phyloP scores from a whole-genome alignment of 1,284 basidiomycete species.

The Cryptococcus hybrid region DNA sequence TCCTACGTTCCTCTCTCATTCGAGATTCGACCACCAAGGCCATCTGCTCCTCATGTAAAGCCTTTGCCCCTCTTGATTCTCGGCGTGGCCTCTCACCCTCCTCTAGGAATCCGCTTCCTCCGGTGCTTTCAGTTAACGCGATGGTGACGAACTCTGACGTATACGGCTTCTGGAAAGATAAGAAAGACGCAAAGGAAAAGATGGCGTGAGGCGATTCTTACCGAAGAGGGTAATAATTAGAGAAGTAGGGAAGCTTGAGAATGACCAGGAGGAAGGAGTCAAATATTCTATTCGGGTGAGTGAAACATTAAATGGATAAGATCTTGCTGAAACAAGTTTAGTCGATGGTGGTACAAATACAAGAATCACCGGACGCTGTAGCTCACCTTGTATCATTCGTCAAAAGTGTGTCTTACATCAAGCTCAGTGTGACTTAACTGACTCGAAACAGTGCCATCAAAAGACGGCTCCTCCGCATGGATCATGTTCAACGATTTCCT shows the following conservation, averaged over 20 bases:
- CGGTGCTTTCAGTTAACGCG: constrained; percentile 85
- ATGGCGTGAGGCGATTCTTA: constrained; percentile 28
- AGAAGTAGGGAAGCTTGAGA: constrained; percentile 31
- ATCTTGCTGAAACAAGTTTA: not conserved
- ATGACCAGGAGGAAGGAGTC: too few species aligned
- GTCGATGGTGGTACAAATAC: constrained; percentile 75
- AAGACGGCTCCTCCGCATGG: constrained; percentile 63
- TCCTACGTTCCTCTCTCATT: constrained; percentile 73
- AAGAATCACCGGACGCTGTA: constrained; percentile 64
- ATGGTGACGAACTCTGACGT: constrained; percentile 75
- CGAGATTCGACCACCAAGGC: constrained; percentile 82
- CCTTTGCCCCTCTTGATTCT: constrained; percentile 69
- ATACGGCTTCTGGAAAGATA: constrained; percentile 65
- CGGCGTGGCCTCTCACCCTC: constrained; percentile 65
- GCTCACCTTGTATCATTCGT: constrained; percentile 89
- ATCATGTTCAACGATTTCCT: constrained; percentile 97
- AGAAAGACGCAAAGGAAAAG: not conserved
- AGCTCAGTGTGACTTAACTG: not conserved
- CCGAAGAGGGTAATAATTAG: constrained; percentile 52
- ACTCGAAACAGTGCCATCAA: constrained; percentile 44
- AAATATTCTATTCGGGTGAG: too few species aligned
- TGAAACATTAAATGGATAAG: too few species aligned
- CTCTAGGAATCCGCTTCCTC: constrained; percentile 62
- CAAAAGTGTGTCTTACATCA: constrained; percentile 57
- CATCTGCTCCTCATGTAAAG: constrained; percentile 78